phyloP scores from a whole-genome alignment of 164 flowering plant species.

The Sextonia rubra region DNA sequence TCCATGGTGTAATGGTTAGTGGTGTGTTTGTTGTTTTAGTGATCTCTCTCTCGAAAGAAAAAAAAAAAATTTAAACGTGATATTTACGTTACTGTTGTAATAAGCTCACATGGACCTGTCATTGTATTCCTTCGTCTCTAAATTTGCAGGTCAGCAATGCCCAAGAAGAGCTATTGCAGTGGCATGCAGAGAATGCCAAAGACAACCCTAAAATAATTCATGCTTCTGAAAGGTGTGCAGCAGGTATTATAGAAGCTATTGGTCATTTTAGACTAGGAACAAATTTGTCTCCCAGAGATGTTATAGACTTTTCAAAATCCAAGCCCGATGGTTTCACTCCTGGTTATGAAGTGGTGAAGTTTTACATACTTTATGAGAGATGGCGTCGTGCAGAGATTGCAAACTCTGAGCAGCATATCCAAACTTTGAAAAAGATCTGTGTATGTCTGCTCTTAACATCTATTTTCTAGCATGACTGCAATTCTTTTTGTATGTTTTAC shows the following conservation, averaged over 20 bases:
- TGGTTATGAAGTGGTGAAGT: constrained; percentile 57
- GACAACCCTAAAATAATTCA: constrained; percentile 66
- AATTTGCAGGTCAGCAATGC: constrained; percentile 75
- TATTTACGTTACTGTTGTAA: neutral
- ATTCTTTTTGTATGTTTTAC: neutral
- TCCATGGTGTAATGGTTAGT: constrained; percentile 87
- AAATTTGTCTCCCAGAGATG: constrained; percentile 59
- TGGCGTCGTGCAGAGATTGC: constrained; percentile 74
- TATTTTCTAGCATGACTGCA: neutral
- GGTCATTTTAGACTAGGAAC: constrained; percentile 72
- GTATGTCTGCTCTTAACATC: constrained; percentile 28
- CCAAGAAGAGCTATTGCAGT: constrained; percentile 75
- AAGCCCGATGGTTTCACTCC: constrained; percentile 33
- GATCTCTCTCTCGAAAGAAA: neutral
- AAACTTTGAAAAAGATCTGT: constrained; percentile 37
- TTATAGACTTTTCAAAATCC: constrained; percentile 30
- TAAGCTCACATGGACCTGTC: too few species aligned
- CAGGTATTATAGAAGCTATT: constrained; percentile 80
- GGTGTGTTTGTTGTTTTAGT: neutral
- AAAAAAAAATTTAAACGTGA: neutral
- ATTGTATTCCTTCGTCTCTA: neutral
- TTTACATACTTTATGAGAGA: constrained; percentile 63
- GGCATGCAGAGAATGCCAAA: constrained; percentile 78
- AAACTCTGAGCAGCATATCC: constrained; percentile 31
- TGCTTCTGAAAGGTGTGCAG: constrained; percentile 81